Evolutionary conservation across 441 rosid genomes (phyloP).

Genomic region (Adansonia madagascariensis): DNA sequence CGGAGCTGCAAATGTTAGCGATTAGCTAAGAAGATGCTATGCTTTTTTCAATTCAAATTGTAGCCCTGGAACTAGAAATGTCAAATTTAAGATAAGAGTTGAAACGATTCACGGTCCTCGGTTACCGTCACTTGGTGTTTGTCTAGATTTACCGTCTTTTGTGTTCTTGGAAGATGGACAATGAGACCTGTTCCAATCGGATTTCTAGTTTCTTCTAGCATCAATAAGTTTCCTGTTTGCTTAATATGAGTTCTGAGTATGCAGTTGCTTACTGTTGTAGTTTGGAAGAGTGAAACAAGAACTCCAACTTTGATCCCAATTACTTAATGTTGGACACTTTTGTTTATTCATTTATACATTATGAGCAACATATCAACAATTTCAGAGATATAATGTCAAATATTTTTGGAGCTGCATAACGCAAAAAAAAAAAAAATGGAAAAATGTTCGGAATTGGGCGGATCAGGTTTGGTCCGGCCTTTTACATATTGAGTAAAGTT

Average conservation of each 20-base stretch:
- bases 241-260: neutral
- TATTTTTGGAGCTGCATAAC: neutral
- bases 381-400: neutral
- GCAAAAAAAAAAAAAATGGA: too few species aligned
- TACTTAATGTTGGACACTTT: neutral
- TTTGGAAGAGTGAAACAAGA: neutral
- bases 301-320: neutral
- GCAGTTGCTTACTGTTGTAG: neutral
- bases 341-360: too few species aligned
- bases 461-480: neutral
- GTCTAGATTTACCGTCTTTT: neutral
- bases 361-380: neutral
- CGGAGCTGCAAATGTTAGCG: neutral
- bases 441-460: neutral
- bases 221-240: neutral
- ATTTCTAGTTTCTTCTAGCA: too few species aligned
- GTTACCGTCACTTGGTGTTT: neutral
- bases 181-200: neutral
- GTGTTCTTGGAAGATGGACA: neutral
- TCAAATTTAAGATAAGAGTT: neutral
- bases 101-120: neutral
- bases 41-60: neutral
- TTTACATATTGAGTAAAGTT: neutral
- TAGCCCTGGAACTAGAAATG: neutral
- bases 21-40: neutral